Base-by-base conservation (phyloP, 805 yeast genomes). In the Diddensiella transvaalensis region DNA sequence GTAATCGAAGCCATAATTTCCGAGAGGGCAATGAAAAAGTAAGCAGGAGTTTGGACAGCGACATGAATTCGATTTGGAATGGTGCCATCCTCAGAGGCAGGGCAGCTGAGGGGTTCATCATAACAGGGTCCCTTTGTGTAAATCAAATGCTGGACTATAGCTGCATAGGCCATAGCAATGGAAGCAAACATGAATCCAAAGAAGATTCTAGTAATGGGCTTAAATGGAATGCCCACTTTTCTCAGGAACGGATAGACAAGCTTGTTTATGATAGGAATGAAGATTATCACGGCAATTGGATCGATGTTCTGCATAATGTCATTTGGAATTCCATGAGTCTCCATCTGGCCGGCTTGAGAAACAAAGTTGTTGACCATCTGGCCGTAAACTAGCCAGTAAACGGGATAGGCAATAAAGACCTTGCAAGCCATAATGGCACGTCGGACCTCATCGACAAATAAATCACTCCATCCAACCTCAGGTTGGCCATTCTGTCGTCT, bases 1-100 rank as follows among this genome's bases (percentile, higher is more conserved):
- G 93, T 85, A 58, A 85, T 78, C 46, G 86, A 82, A 26, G 90
- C 89, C 57, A 86, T 77, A 55, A 85, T 85, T 67, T 86, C 95
- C 15, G 89, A 79, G 46, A 83, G 63, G 10, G 86, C 91, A 65
- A 83, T 80, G 54, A 86, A 68, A 38, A 83, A 75, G 66, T 85
- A 86, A 3, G 88, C 84, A 15, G 84, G 84, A n/a, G 76, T 72
- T 69, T 85, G 90, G 52, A 80, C 71, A 55, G 86, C 87, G 55
- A 86, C 80, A 63, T 83, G 84, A 42, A 83, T 71, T 46, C 73
- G 65, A 61, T 79, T 78, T 37, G 83, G 82, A 33, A 69, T 58
- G 10, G 55, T 53, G 63, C 71, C 61, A 58, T 55, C 60, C 4
- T 56, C 47, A 15, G 68, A 59, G 1, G 71, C 71, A 29, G 68